Evolutionary conservation across 2,329 filamentous ascomycete genomes (phyloP).

Genomic region (Thermothelomyces thermophilus): DNA sequence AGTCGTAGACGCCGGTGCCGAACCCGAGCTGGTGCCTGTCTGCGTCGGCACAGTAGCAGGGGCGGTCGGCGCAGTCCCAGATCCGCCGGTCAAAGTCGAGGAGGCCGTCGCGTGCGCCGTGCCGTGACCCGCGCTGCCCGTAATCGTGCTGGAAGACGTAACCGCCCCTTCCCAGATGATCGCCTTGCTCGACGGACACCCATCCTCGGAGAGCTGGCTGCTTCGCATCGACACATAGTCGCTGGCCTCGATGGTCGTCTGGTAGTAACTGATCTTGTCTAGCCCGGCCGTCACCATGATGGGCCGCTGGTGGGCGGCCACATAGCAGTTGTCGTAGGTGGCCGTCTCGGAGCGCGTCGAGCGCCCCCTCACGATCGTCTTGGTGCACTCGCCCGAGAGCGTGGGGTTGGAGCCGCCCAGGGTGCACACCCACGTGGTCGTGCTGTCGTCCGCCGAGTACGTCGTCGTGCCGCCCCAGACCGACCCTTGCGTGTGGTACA

Average conservation of each 20-base stretch:
- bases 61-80: no score
- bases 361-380: slow-evolving; percentile 7
- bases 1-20: neutral
- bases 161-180: neutral
- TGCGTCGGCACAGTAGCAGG: neutral
- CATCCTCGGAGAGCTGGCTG: neutral
- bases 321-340: slow-evolving; percentile 10
- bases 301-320: slow-evolving; percentile 12
- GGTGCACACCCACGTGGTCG: slow-evolving; percentile 15
- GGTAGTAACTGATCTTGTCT: neutral
- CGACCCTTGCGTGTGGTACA: slow-evolving; percentile 17
- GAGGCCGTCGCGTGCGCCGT: neutral
- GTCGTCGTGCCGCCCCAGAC: slow-evolving; percentile 19
- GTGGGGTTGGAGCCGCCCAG: neutral
- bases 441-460: slow-evolving; percentile 15
- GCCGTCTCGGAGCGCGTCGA: slow-evolving; percentile 4
- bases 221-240: neutral
- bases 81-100: neutral
- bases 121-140: neutral
- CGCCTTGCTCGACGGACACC: slow-evolving; percentile 1
- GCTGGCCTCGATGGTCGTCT: neutral
- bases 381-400: slow-evolving; percentile 1
- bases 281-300: slow-evolving; percentile 15
- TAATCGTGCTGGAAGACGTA: neutral
- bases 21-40: neutral